Evolutionary conservation across 2,329 filamentous ascomycete genomes (phyloP).

Genomic region (Aspergillus arachidicola): DNA sequence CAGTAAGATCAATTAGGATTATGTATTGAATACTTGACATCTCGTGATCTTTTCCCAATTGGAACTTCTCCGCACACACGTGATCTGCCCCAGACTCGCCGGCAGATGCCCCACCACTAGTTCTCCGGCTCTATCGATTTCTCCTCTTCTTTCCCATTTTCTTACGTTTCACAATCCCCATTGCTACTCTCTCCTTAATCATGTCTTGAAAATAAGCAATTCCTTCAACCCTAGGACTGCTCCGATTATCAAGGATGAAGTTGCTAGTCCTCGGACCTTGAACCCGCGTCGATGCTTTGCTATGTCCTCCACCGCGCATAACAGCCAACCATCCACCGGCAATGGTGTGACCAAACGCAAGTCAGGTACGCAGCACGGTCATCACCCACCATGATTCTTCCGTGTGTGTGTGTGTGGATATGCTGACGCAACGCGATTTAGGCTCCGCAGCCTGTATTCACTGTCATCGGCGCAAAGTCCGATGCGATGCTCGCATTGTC

Average conservation of each 20-base stretch:
- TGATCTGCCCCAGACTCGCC: constrained; percentile 16
- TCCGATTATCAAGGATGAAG: constrained; percentile 13
- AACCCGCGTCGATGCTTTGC: constrained; percentile 27
- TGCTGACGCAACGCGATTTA: constrained; percentile 18
- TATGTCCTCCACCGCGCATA: constrained; percentile 42
- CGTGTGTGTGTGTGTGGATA: neutral
- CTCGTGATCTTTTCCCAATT: constrained; percentile 1
- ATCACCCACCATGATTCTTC: constrained; percentile 1
- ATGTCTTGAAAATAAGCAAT: constrained; percentile 9
- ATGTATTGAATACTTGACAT: neutral
- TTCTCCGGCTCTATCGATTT: constrained; percentile 9
- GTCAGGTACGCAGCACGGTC: constrained; percentile 31
- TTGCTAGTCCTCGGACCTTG: constrained; percentile 19
- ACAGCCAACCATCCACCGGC: constrained; percentile 33
- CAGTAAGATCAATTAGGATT: neutral
- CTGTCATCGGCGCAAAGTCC: constrained; percentile 56
- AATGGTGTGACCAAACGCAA: constrained; percentile 44
- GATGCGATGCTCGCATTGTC: constrained; percentile 52
- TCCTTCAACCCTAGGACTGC: neutral
- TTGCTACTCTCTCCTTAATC: neutral
- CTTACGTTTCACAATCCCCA: neutral
- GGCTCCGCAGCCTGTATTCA: constrained; percentile 51
- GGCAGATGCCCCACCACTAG: constrained; percentile 10
- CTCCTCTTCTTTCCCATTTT: constrained; percentile 8
- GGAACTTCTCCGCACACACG: constrained; percentile 20